A percentile compares a stretch with the other conserved stretches of the same genome.
Conservation (phyloP, 2,329 filamentous ascomycete genomes). For the Conoideocrella luteorostrata region DNA sequence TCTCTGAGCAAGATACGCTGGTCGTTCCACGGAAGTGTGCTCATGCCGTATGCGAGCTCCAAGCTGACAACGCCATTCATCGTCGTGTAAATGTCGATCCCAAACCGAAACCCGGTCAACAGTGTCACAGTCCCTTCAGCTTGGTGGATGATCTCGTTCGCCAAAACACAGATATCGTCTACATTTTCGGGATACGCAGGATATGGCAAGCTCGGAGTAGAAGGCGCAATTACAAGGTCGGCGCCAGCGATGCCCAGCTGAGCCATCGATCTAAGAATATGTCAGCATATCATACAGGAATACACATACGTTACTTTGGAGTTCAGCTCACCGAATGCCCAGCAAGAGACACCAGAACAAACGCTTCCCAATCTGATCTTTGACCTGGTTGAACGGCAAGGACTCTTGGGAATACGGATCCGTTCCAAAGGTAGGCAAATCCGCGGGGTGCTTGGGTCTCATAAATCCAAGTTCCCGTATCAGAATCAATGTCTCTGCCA, state of each 20-base stretch:
- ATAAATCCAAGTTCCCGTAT: slow-evolving; percentile 61
- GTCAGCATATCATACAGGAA: not conserved
- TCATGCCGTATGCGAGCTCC: slow-evolving; percentile 75
- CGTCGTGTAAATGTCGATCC: slow-evolving; percentile 70
- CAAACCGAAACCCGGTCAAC: slow-evolving; percentile 74
- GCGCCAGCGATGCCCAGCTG: slow-evolving; percentile 68
- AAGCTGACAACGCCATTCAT: slow-evolving; percentile 75
- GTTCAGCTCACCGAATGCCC: slow-evolving; percentile 50
- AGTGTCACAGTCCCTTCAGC: slow-evolving; percentile 61
- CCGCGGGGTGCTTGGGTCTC: slow-evolving; percentile 41
- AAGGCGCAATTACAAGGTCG: slow-evolving; percentile 69
- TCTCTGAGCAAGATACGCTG: slow-evolving; percentile 68
- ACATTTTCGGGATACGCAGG: slow-evolving; percentile 75
- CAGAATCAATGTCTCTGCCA: slow-evolving; percentile 66
- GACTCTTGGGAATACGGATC: slow-evolving; percentile 32
- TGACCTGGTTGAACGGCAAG: slow-evolving; percentile 58
- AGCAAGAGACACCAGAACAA: slow-evolving; percentile 83
- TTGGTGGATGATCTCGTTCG: slow-evolving; percentile 64
- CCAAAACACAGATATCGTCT: slow-evolving; percentile 74
- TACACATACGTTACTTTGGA: not conserved
- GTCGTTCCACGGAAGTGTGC: slow-evolving; percentile 69
- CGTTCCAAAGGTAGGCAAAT: slow-evolving; percentile 33
- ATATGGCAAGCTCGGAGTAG: slow-evolving; percentile 68
- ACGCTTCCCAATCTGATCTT: slow-evolving; percentile 66
- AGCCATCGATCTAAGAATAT: slow-evolving; percentile 56